Evolutionary conservation across 106 monocot species (phyloP).

Genomic region (Dioscorea zingiberensis): DNA sequence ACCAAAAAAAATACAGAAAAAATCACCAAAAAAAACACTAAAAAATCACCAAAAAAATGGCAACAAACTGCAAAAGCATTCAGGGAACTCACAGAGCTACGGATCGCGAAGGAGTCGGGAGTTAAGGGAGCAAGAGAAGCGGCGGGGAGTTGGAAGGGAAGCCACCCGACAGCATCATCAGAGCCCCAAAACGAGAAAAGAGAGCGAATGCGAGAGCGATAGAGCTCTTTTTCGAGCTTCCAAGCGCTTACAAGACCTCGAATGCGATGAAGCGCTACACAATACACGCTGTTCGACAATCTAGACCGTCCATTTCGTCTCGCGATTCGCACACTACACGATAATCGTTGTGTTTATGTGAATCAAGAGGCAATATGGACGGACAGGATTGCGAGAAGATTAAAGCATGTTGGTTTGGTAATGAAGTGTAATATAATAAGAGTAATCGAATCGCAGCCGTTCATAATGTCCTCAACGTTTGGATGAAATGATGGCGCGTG

Average conservation of each 20-base stretch:
- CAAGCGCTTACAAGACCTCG: background rate
- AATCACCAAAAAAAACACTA: background rate
- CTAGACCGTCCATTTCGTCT: no score
- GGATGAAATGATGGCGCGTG: no score
- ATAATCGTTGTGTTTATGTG: no score
- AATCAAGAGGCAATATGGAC: no score
- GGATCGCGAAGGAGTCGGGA: background rate
- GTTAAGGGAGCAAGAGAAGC: constrained; percentile 7
- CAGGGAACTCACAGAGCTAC: background rate
- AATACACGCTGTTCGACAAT: no score
- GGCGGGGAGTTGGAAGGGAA: constrained; percentile 3
- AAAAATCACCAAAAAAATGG: background rate
- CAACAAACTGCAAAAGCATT: background rate
- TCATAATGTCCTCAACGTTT: no score
- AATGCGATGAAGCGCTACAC: no score
- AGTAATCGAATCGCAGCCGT: no score
- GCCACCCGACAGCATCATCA: constrained; percentile 22
- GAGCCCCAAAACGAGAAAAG: constrained; percentile 3
- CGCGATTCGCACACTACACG: no score
- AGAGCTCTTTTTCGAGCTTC: background rate
- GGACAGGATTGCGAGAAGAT: no score
- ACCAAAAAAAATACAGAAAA: background rate
- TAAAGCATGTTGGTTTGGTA: no score
- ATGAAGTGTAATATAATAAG: no score
- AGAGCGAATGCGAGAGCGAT: background rate